Conservation (phyloP, 1,284 basidiomycete genomes). For the Leccinum variabile region DNA sequence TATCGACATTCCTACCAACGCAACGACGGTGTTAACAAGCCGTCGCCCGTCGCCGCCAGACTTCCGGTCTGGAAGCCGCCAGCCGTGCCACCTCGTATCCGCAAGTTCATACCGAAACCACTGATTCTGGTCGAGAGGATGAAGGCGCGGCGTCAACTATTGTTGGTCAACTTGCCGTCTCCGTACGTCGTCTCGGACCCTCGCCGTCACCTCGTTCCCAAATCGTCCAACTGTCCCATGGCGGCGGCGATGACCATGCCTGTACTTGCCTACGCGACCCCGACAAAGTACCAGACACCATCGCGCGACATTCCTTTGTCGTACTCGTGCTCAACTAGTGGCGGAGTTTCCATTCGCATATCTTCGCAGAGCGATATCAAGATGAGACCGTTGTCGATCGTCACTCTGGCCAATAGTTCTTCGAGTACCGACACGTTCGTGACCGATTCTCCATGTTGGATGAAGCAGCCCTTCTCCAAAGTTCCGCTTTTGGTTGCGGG, state of each 20-base stretch:
- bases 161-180: slow-evolving; percentile 1
- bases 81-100: slow-evolving; percentile 5
- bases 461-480: slow-evolving; percentile 13
- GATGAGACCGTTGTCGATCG: slow-evolving; percentile 11
- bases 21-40: slow-evolving; percentile 2
- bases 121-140: slow-evolving; percentile 28
- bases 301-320: slow-evolving; percentile 1
- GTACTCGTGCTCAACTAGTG: slow-evolving; percentile 2
- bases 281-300: slow-evolving; percentile 1
- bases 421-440: slow-evolving; percentile 29
- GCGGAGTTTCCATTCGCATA: slow-evolving; percentile 12
- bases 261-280: slow-evolving; percentile 10
- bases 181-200: neutral
- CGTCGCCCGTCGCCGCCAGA: neutral
- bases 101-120: slow-evolving; percentile 28
- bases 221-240: neutral
- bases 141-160: slow-evolving; percentile 18
- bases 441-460: slow-evolving; percentile 23
- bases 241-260: neutral
- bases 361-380: slow-evolving; percentile 2
- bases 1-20: neutral
- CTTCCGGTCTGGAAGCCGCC: slow-evolving; percentile 10
- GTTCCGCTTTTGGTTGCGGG: slow-evolving; percentile 8
- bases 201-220: neutral
- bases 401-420: slow-evolving; percentile 14